Conservation (phyloP, 768 basidiomycete genomes). For the Tephrocybe sp. region DNA sequence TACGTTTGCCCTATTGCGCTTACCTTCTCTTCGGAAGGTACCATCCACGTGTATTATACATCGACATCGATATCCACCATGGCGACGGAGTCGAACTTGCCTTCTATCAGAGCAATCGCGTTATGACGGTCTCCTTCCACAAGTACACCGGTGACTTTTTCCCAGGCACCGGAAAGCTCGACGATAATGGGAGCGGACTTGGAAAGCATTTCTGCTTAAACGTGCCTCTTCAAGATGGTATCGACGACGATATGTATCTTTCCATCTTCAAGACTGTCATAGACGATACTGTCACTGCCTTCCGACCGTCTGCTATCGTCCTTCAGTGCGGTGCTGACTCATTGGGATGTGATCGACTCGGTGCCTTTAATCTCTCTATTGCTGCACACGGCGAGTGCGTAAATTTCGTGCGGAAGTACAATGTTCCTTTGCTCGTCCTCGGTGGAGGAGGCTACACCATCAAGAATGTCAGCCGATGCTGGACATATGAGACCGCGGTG, state of each 20-base stretch:
- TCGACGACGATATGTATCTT: conserved; percentile 97
- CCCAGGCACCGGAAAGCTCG: conserved; percentile 93
- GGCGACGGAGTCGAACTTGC: conserved; percentile 98
- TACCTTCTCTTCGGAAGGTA: conserved; percentile 47
- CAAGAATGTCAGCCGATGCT: conserved; percentile 96
- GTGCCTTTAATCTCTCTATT: conserved; percentile 96
- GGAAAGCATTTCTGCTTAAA: conserved; percentile 97
- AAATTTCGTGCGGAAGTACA: conserved; percentile 91
- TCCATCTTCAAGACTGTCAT: conserved; percentile 95
- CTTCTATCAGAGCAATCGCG: conserved; percentile 97
- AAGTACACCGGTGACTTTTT: conserved; percentile 99
- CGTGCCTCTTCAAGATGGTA: conserved; percentile 91
- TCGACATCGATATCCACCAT: conserved; percentile 99
- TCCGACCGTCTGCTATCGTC: conserved; percentile 87
- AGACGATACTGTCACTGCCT: conserved; percentile 88
- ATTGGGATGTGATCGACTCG: conserved; percentile 89
- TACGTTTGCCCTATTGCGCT: conserved; percentile 12
- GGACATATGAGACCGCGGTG: conserved; percentile 97
- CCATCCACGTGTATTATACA: conserved; percentile 92
- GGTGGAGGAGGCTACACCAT: conserved; percentile 98
- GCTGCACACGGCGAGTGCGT: conserved; percentile 98
- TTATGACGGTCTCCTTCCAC: conserved; percentile 98
- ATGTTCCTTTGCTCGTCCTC: conserved; percentile 85
- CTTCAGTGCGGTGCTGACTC: conserved; percentile 98
- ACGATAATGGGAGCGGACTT: conserved; percentile 83